Evolutionary conservation across 169 alveolate species (phyloP), one percentile per base, ranked within the genome.

Genomic region (Plasmodium gonderi): DNA sequence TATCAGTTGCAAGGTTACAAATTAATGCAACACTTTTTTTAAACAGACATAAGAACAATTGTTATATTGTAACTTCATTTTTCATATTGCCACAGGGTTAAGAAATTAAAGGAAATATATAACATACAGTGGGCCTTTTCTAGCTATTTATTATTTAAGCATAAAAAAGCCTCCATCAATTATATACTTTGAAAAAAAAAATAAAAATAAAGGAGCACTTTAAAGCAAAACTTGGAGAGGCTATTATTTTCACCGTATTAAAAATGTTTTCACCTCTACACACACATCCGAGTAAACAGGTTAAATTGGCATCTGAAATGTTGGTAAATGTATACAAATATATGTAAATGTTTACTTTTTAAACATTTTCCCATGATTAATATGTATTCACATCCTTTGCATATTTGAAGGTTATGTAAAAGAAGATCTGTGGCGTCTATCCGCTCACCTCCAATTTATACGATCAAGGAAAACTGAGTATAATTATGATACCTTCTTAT

Each of bases 401-500:
- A 29, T 36, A 60, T 60, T 60, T 60, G n/a, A 23, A 2, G 38
- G 72, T 29, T 12, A 23, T n/a, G n/a, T 23, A 60, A 60, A 7
- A 29, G 12, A 14, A 1, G 36, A 12, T n/a, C 72, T 36, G 26
- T n/a, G 8, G 36, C 17, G 26, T 51, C n/a, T 40, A 11, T 51
- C n/a, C n/a, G n/a, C n/a, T n/a, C 23, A 17, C 38, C 2, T 20
- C 72, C 26, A 23, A 29, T 47, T 14, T 36, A 80, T 33, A 23
- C 74, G n/a, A n/a, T n/a, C n/a, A n/a, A n/a, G n/a, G n/a, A n/a
- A n/a, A n/a, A 33, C 36, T 78, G 54, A 38, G 1, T 42, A 20
- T 26, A 20, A 42, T 42, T 74, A 44, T 77, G 29, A 17, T 68
- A 29, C 38, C 72, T 94, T 83, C 60, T 94, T 80, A 40, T 33